These are phyloP conservation scores for Allium cepa DNA, from an alignment of 106 monocot species.

Conservation along the genomic window DNA sequence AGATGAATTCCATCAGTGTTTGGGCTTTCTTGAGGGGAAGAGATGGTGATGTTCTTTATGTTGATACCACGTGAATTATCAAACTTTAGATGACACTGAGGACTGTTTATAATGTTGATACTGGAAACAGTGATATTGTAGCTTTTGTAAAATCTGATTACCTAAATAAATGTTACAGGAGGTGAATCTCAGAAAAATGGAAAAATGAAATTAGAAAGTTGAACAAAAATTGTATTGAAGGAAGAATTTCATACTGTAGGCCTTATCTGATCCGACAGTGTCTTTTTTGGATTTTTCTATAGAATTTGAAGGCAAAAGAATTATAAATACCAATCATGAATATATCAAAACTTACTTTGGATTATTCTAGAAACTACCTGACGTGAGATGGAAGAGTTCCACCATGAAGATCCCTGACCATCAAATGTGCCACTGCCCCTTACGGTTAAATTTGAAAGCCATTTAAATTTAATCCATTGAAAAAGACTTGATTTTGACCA, in stretches of 20 bases:
- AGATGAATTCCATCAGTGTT: constrained; percentile 74
- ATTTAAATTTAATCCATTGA: constrained; percentile 61
- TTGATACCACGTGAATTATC: constrained; percentile 32
- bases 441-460: constrained; percentile 31
- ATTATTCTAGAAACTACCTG: constrained; percentile 1
- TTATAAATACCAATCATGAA: not conserved
- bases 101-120: constrained; percentile 34
- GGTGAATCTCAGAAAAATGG: not conserved
- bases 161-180: constrained; percentile 6
- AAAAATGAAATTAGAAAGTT: not conserved
- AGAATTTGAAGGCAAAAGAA: not conserved
- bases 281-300: constrained; percentile 10
- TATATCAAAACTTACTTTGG: not conserved
- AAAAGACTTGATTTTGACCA: constrained; percentile 18
- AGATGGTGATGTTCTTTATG: constrained; percentile 39
- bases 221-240: not conserved
- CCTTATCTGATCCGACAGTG: constrained; percentile 6
- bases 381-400: constrained; percentile 9
- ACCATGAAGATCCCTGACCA: constrained; percentile 32
- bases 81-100: constrained; percentile 55
- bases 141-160: constrained; percentile 41
- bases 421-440: constrained; percentile 44
- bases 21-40: constrained; percentile 34
- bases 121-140: constrained; percentile 26
- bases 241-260: constrained; percentile 24